Evolutionary conservation across 2,329 filamentous ascomycete genomes (phyloP).

Genomic region (Fusarium tricinctum): DNA sequence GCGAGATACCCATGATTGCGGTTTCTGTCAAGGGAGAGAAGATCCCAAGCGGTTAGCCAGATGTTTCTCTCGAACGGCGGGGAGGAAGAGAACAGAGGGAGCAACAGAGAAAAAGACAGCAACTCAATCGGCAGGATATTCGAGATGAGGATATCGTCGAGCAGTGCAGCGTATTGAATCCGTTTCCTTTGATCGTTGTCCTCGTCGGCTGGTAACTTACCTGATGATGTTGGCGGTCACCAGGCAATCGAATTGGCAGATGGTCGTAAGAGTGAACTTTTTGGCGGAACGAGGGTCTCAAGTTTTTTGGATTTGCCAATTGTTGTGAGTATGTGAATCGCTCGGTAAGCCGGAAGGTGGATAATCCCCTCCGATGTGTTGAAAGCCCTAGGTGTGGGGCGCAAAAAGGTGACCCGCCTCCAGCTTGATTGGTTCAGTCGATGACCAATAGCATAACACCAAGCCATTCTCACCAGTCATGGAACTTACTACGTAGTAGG

Average conservation of each 20-base stretch:
- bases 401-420: neutral
- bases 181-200: conserved; percentile 25
- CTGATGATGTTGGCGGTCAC: conserved; percentile 64
- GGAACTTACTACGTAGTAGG: too few species aligned
- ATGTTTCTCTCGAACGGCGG: conserved; percentile 17
- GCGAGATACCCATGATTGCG: conserved; percentile 99
- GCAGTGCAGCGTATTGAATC: conserved; percentile 43
- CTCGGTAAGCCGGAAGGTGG: conserved; percentile 48
- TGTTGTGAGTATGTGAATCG: conserved; percentile 56
- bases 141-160: conserved; percentile 46
- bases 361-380: conserved; percentile 40
- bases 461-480: neutral
- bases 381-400: conserved; percentile 31
- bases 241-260: conserved; percentile 63
- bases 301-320: conserved; percentile 54
- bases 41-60: conserved; percentile 43
- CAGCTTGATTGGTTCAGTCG: too few species aligned
- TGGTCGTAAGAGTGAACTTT: conserved; percentile 58
- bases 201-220: conserved; percentile 55
- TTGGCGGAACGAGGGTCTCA: conserved; percentile 50
- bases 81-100: conserved; percentile 8
- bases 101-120: conserved; percentile 23
- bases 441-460: conserved; percentile 30
- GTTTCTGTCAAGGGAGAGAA: conserved; percentile 65
- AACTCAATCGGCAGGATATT: conserved; percentile 45